phyloP scores from a whole-genome alignment of 345 rosid genomes.

The Gossypium longicalyx region DNA sequence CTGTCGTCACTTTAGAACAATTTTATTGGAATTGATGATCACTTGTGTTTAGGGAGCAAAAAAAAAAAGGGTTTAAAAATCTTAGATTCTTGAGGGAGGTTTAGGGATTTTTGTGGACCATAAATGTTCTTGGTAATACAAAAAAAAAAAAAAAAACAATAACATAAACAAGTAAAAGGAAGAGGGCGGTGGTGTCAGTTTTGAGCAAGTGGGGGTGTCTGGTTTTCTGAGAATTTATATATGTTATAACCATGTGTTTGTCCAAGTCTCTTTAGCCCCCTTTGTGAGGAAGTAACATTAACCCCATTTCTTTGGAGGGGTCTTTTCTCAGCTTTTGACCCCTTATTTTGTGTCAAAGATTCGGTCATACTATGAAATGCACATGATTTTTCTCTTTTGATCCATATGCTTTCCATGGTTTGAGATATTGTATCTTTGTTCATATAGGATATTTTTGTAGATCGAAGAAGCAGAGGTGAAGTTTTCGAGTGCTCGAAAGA shows the following conservation, averaged over 20 bases:
- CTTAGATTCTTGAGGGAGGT: conserved; percentile 3
- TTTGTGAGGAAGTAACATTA: neutral
- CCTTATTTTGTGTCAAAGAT: conserved; percentile 33
- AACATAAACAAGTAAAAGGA: conserved; percentile 26
- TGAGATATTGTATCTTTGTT: neutral
- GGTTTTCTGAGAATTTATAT: conserved; percentile 25
- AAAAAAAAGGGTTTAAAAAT: conserved; percentile 19
- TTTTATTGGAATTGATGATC: conserved; percentile 41
- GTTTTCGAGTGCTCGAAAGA: conserved; percentile 10
- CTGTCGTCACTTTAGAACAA: conserved; percentile 22
- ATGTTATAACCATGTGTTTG: conserved; percentile 28
- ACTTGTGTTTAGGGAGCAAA: conserved; percentile 18
- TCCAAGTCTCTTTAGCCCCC: conserved; percentile 34
- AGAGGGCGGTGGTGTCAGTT: conserved; percentile 54
- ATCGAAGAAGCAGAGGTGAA: conserved; percentile 1
- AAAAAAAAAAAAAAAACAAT: conserved; percentile 18
- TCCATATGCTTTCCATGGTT: conserved; percentile 7
- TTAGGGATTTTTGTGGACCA: conserved; percentile 25
- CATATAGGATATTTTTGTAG: neutral
- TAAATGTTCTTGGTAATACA: conserved; percentile 26
- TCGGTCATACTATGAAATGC: conserved; percentile 29
- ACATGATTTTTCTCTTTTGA: conserved; percentile 16
- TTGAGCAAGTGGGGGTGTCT: conserved; percentile 62
- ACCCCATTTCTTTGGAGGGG: conserved; percentile 15
- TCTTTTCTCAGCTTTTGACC: conserved; percentile 21